Percentiles rank a stretch among this genome's conserved stretches.
Conservation (phyloP, 2,329 filamentous ascomycete genomes). For the Colletotrichum lupini region DNA sequence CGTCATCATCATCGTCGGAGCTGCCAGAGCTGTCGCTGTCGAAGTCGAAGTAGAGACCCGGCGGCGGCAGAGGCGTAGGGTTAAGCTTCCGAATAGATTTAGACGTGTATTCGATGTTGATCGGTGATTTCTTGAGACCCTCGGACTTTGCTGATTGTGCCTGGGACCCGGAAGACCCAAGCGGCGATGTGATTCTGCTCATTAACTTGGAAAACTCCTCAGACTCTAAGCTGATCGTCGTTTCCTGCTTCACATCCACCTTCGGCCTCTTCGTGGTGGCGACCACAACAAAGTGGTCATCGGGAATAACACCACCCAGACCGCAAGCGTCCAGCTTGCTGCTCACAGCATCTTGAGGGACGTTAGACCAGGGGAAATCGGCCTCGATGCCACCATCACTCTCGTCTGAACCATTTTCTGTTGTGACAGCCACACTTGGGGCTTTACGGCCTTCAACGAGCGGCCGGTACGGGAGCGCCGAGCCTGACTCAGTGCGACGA, state of each 20-base stretch:
- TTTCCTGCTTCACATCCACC: conserved; percentile 30
- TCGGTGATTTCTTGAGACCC: background rate
- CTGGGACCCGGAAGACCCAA: conserved; percentile 49
- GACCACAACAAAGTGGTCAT: conserved; percentile 72
- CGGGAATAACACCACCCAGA: conserved; percentile 67
- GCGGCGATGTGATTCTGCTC: conserved; percentile 53
- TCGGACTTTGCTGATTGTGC: conserved; percentile 15
- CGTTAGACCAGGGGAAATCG: conserved; percentile 59
- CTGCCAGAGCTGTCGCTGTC: conserved; percentile 51
- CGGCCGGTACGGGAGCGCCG: conserved; percentile 59
- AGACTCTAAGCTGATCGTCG: conserved; percentile 3
- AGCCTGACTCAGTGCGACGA: conserved; percentile 61
- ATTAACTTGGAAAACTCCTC: conserved; percentile 54
- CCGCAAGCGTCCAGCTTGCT: conserved; percentile 66
- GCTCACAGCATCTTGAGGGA: conserved; percentile 51
- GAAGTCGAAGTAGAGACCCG: conserved; percentile 62
- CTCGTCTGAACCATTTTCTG: conserved; percentile 45
- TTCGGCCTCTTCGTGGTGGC: conserved; percentile 62
- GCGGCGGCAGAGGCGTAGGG: conserved; percentile 62
- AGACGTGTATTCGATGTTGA: conserved; percentile 60
- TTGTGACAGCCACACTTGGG: background rate
- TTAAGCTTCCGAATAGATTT: conserved; percentile 55
- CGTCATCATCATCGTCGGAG: conserved; percentile 42
- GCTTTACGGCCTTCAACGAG: conserved; percentile 53
- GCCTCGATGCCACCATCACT: conserved; percentile 51